Conservation (phyloP, 1,284 basidiomycete genomes). For the Fomitopsis schrenkii region DNA sequence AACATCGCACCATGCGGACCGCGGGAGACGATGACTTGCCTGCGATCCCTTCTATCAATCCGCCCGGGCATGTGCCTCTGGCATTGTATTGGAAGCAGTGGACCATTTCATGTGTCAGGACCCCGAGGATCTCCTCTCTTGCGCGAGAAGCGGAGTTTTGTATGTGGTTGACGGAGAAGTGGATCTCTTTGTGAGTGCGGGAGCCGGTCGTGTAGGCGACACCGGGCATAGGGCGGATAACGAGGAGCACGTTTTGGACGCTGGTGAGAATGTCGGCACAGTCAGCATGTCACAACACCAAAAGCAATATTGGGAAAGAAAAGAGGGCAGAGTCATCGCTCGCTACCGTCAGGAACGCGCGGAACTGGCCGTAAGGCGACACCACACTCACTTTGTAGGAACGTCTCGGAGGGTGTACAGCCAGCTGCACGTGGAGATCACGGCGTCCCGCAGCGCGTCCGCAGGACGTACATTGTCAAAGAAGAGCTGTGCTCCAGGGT, state of each 20-base stretch:
- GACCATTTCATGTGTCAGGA: slow-evolving; percentile 64
- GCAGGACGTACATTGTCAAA: slow-evolving; percentile 45
- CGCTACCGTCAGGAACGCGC: not conserved
- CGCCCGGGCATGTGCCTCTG: slow-evolving; percentile 53
- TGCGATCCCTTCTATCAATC: slow-evolving; percentile 71
- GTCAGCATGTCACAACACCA: not conserved
- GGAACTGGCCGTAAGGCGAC: not conserved
- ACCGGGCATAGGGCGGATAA: slow-evolving; percentile 61
- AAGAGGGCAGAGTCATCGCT: not conserved
- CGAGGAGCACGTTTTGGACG: slow-evolving; percentile 48
- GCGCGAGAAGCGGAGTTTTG: slow-evolving; percentile 40
- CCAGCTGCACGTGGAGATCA: slow-evolving; percentile 50
- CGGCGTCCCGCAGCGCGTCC: slow-evolving; percentile 45
- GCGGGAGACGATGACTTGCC: slow-evolving; percentile 36
- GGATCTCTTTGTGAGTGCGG: slow-evolving; percentile 61
- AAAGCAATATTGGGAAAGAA: too few species aligned
- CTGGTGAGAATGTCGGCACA: slow-evolving; percentile 26
- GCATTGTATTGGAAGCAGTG: slow-evolving; percentile 73
- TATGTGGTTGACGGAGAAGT: slow-evolving; percentile 64
- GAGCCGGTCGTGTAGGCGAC: slow-evolving; percentile 61
- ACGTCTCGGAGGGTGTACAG: slow-evolving; percentile 56
- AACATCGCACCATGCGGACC: not conserved
- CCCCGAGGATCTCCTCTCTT: slow-evolving; percentile 58
- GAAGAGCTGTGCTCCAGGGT: slow-evolving; percentile 56
- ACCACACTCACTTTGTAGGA: slow-evolving; percentile 47